Base-by-base conservation (phyloP, 2,329 filamentous ascomycete species). In the Pseudogymnoascus sp. region DNA sequence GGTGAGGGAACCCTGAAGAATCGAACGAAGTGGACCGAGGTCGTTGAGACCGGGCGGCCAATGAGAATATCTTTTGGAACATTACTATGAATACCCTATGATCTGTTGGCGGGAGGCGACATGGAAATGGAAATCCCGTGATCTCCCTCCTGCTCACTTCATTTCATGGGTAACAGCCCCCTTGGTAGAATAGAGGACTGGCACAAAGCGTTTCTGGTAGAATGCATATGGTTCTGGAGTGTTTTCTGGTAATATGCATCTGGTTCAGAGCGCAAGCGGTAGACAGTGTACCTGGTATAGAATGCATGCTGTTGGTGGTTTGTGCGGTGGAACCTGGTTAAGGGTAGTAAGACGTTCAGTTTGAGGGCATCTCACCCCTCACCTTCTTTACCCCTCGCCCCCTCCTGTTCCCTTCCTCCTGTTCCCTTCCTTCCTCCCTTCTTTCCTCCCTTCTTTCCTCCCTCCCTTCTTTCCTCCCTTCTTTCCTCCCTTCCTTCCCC, bases 61-160 rank as follows among this genome's bases (percentile, higher is more conserved):
- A 55, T 55, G 49, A 33, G 49, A 33, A 55, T 55, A 28, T 55
- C 5, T 21, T 33, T 5, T 5, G 25, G 9, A 14, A 28, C 49
- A 55, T 55, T n/a, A 18, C 49, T 33, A 55, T 55, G 49, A 33
- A 33, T 55, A 3, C n/a, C 49, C 49, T 55, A 55, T 55, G 49
- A 55, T 55, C 16, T 55, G 16, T 55, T 18, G 28, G 49, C 9
- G 11, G 9, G 49, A 33, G 49, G 49, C 49, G 49, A 55, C 49
- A 18, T 7, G 2, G 25, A 33, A 55, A 55, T 33, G 28, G 11
- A 14, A 55, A 12, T 21, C n/a, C 49, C 49, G 25, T 55, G 49
- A 55, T 21, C 28, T 31, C 41, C 25, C 16, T 14, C 41, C 41
- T 45, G 5, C 11, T 25, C 21, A 45, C 21, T 25, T 25, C 21